Evolutionary conservation across 2,329 filamentous ascomycete species (phyloP), one percentile per base, ranked within the genome.

Genomic region (Fusarium tanahbumbuense): DNA sequence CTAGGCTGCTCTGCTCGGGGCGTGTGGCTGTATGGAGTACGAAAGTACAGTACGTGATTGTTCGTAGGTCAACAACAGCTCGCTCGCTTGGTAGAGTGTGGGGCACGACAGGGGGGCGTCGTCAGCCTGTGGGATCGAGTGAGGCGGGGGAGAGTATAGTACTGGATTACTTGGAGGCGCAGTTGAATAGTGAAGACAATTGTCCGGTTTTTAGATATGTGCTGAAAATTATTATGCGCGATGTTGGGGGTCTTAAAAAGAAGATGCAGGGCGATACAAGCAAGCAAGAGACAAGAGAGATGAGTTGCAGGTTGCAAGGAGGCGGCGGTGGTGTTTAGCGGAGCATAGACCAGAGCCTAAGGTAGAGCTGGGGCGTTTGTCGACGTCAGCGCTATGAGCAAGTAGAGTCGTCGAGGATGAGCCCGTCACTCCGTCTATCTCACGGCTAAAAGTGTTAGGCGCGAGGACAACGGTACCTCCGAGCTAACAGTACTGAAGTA

Each of bases 321-420:
- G 72, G 76, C 72, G 71, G 68, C 73, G 75, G 75, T 68, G 76
- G 69, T 69, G 73, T 73, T 72, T 74, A 75, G 75, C 77, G 76
- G 78, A 70, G 60, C 60, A 80, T 79, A 76, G 58, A 41, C 40
- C 49, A 55, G 49, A 46, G 68, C 65, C 55, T 65, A 65, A 48
- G 40, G 60, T 61, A 53, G 52, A 70, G 60, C 70, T 78, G 76
- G 78, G 77, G 72, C 76, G 80, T 66, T 71, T 76, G 80, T 79
- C 82, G 81, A 85, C 83, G 83, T 85, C 83, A 85, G 83, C 81
- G 83, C 81, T 65, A 66, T 70, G 59, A 42, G 49, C 34, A 42
- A n/a, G 34, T 22, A 53, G 32, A 34, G 32, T 34, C 32, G 32
- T 34, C 18, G 11, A 53, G 49, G 41, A 41, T 40, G 37, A 68